Evolutionary conservation across 164 flowering plant species (phyloP), one percentile per base, ranked within the genome.

Genomic region (Aristolochia contorta): DNA sequence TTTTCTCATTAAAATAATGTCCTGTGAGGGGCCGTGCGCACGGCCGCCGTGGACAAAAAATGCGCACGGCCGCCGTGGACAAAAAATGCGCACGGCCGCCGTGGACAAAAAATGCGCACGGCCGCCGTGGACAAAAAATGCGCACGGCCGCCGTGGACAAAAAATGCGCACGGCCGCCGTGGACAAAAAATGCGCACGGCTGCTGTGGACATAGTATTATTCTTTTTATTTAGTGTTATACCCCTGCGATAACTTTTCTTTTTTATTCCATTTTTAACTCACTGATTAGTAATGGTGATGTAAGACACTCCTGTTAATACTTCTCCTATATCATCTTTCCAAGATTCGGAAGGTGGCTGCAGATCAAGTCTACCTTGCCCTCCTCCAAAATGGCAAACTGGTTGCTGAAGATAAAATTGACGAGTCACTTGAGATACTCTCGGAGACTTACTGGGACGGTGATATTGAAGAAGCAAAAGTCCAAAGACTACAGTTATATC

Each of bases 391-490:
- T 69, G 86, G 61, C 32, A 60, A 64, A 68, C 74, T 87, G 48
- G 61, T 93, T 62, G 60, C 72, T 1, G 91, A 79, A 45, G 82
- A 80, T 56, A 84, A 77, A 65, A 32, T 79, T 27, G 92, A 86
- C 60, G 75, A 74, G 72, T 85, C 93, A 37, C 77, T 87, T 56
- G 97, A 90, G 72, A 74, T 91, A 46, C 32, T 90, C 25, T 71
- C 84, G 0, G 95, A 93, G 57, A 82, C 94, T 22, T 84, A 89
- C 75, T 90, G 97, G 99, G 99, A 93, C 46, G 95, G 91, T 58
- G 96, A 82, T 57, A 4, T 89, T 16, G 86, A 84, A 65, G 79
- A 69, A 51, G 83, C 85, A 22, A 88, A 83, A 72, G 75, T 53
- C 9, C 77, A 58, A 66, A 79, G 78, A 62, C 66, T 65, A 61